Evolutionary conservation across 2,329 filamentous ascomycete genomes (phyloP).

Genomic region (Lecanicillium sp.): DNA sequence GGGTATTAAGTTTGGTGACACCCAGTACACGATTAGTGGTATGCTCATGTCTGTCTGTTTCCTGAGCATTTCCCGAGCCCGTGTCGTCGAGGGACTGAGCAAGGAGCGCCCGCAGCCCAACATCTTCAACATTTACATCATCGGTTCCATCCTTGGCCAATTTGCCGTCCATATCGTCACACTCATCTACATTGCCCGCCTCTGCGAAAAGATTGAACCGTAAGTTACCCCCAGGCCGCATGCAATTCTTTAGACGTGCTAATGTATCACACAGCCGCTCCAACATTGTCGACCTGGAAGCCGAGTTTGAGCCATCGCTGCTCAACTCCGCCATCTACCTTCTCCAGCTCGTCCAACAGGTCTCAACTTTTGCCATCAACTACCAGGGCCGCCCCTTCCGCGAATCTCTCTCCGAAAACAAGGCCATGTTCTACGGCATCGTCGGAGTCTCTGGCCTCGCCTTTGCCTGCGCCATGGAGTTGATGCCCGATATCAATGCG

Average conservation of each 20-base stretch:
- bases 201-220: slow-evolving; percentile 80
- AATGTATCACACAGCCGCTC: slow-evolving; percentile 33
- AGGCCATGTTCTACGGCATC: slow-evolving; percentile 96
- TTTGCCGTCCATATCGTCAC: slow-evolving; percentile 94
- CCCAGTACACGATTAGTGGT: slow-evolving; percentile 95
- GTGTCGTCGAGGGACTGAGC: slow-evolving; percentile 88
- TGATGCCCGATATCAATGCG: slow-evolving; percentile 90
- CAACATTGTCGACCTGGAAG: slow-evolving; percentile 74
- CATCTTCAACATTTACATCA: slow-evolving; percentile 99
- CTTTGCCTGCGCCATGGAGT: slow-evolving; percentile 90
- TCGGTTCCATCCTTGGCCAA: slow-evolving; percentile 92
- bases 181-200: slow-evolving; percentile 85
- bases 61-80: slow-evolving; percentile 94
- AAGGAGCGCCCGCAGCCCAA: slow-evolving; percentile 97
- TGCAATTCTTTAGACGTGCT: neutral
- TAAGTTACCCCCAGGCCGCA: slow-evolving; percentile 38
- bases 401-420: slow-evolving; percentile 90
- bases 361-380: slow-evolving; percentile 98
- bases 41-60: slow-evolving; percentile 99
- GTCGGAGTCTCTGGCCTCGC: slow-evolving; percentile 82
- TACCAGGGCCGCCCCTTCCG: slow-evolving; percentile 98
- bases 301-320: slow-evolving; percentile 86
- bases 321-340: slow-evolving; percentile 97
- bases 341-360: slow-evolving; percentile 95
- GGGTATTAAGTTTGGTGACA: slow-evolving; percentile 98